phyloP scores from a whole-genome alignment of 83 land plant genomes.

The Diphasiastrum complanatum region DNA sequence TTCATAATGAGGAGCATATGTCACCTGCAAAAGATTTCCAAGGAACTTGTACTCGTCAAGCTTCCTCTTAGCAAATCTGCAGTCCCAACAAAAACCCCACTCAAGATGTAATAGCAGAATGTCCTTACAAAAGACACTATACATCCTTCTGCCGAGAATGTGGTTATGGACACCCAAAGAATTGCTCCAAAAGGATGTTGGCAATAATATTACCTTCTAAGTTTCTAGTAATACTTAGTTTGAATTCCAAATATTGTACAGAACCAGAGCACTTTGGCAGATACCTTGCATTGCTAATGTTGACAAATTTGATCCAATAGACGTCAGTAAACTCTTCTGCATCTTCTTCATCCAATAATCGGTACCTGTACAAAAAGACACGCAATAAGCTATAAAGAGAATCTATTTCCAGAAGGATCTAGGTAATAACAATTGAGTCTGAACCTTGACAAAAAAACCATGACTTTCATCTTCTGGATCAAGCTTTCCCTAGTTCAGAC shows the following conservation, averaged over 20 bases:
- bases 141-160: neutral
- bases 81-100: conserved; percentile 7
- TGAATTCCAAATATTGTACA: neutral
- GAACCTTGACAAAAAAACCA: conserved; percentile 2
- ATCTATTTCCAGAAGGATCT: neutral
- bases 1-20: conserved; percentile 80
- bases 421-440: neutral
- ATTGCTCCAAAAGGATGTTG: no score
- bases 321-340: conserved; percentile 86
- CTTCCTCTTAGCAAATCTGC: conserved; percentile 92
- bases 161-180: neutral
- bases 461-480: no score
- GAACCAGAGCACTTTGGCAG: neutral
- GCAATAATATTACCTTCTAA: neutral
- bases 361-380: conserved; percentile 49
- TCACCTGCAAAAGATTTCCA: conserved; percentile 65
- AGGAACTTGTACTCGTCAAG: conserved; percentile 75
- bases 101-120: neutral
- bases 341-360: conserved; percentile 92
- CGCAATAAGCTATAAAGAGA: neutral
- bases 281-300: conserved; percentile 77
- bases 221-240: neutral
- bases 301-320: conserved; percentile 73
- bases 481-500: no score
- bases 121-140: neutral